A percentile compares a stretch with the other conserved stretches of the same genome.
phyloP scores from a whole-genome alignment of 306 rosid genomes.

The Quercus ilex region DNA sequence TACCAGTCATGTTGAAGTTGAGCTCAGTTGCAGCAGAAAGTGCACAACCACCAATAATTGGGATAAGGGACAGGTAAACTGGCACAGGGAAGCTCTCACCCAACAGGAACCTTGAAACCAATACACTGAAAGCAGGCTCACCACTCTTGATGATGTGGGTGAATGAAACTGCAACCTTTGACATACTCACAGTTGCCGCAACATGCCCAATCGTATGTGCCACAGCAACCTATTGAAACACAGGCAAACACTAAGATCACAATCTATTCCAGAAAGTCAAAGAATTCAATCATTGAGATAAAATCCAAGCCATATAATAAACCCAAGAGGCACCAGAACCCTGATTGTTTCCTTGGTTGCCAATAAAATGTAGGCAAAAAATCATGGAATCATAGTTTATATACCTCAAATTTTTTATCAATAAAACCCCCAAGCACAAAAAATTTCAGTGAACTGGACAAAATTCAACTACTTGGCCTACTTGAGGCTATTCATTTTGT shows the following conservation, averaged over 20 bases:
- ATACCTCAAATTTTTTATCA: not conserved
- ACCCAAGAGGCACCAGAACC: not conserved
- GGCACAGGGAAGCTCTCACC: constrained; percentile 84
- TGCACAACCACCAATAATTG: constrained; percentile 96
- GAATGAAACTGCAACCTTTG: constrained; percentile 98
- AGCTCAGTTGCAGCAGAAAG: constrained; percentile 98
- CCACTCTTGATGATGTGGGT: constrained; percentile 99
- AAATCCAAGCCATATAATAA: constrained; percentile 3
- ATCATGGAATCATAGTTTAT: not conserved
- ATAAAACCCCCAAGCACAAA: not conserved
- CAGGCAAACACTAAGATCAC: constrained; percentile 13
- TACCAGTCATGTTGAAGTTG: constrained; percentile 97
- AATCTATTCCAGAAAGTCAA: constrained; percentile 7
- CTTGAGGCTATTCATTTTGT: constrained; percentile 3
- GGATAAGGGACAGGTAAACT: constrained; percentile 84
- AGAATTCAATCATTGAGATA: not conserved
- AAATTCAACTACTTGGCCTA: constrained; percentile 16
- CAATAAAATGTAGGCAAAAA: not conserved
- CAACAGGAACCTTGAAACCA: constrained; percentile 84
- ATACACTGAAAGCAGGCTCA: constrained; percentile 94
- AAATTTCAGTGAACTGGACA: constrained; percentile 1
- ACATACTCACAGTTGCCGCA: constrained; percentile 97
- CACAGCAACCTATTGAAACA: constrained; percentile 71
- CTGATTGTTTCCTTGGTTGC: not conserved
- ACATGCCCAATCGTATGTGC: constrained; percentile 99